Conservation (phyloP, 2,329 filamentous ascomycete genomes). For the Clonostachys rosea region DNA sequence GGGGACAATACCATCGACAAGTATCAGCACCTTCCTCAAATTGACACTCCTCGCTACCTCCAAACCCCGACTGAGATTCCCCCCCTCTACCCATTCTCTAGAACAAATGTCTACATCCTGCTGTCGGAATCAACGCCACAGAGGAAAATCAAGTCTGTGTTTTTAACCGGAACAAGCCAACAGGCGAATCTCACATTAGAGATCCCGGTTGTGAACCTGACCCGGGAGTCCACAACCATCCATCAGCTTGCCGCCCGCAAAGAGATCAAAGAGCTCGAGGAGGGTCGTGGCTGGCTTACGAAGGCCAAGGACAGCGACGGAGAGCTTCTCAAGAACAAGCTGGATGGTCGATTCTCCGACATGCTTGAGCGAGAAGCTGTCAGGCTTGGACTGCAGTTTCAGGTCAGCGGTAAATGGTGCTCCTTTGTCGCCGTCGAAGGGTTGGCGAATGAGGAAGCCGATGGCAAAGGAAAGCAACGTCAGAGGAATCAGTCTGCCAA, state of each 20-base stretch:
- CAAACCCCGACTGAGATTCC: conserved; percentile 63
- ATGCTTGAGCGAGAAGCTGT: conserved; percentile 64
- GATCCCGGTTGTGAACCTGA: conserved; percentile 53
- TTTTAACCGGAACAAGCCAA: conserved; percentile 50
- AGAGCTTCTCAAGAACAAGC: conserved; percentile 37
- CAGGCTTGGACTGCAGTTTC: conserved; percentile 58
- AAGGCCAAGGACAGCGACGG: conserved; percentile 41
- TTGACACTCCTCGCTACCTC: conserved; percentile 51
- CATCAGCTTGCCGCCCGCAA: conserved; percentile 69
- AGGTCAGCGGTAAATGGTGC: conserved; percentile 66
- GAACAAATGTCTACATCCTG: conserved; percentile 62
- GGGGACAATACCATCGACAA: conserved; percentile 18
- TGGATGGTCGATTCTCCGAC: conserved; percentile 46
- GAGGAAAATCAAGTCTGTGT: conserved; percentile 32
- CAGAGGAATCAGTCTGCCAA: no score
- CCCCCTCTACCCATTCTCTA: conserved; percentile 60
- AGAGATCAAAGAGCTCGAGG: conserved; percentile 64
- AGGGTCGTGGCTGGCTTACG: conserved; percentile 62
- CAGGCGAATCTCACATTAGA: conserved; percentile 58
- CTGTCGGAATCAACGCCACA: conserved; percentile 43
- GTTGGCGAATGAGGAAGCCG: background rate
- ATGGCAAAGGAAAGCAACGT: background rate
- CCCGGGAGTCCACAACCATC: conserved; percentile 45
- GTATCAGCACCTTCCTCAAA: conserved; percentile 44
- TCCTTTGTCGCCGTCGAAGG: conserved; percentile 68